A percentile compares a stretch with the other conserved stretches of the same genome.
Evolutionary conservation across 345 rosid species (phyloP).

Genomic region (Linum lewisii): DNA sequence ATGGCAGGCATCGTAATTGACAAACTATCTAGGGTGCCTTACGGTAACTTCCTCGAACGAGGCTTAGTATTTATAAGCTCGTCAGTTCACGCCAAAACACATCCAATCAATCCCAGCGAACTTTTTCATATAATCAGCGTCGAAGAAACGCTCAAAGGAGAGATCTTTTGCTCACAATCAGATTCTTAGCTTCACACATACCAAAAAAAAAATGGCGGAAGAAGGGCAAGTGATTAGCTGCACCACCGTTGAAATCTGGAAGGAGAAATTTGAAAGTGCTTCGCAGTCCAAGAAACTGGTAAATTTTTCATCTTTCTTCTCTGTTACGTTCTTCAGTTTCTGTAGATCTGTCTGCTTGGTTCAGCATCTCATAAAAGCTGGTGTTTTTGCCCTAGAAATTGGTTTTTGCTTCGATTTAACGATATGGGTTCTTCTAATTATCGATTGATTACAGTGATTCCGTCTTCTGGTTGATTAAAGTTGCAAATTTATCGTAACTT

Average conservation of each 20-base stretch:
- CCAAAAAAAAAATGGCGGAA: conserved; percentile 16
- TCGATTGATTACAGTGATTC: neutral
- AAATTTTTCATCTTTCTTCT: neutral
- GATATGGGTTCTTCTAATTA: too few species aligned
- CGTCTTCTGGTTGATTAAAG: neutral
- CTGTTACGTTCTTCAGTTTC: neutral
- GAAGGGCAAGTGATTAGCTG: conserved; percentile 24
- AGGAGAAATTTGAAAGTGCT: conserved; percentile 17
- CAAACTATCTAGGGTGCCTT: too few species aligned
- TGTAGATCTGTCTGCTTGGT: neutral
- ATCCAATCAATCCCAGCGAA: too few species aligned
- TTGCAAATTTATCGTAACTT: too few species aligned
- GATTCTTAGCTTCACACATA: neutral
- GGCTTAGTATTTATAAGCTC: too few species aligned
- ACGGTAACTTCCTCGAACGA: too few species aligned
- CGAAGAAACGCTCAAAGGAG: neutral
- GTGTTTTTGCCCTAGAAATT: too few species aligned
- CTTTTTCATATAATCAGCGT: neutral
- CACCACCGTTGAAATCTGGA: conserved; percentile 28
- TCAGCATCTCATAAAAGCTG: too few species aligned
- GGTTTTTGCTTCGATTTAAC: too few species aligned
- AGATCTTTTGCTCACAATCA: neutral
- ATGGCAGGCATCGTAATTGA: too few species aligned
- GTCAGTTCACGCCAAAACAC: too few species aligned
- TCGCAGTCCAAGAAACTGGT: conserved; percentile 21